phyloP scores from a whole-genome alignment of 139 green algal genomes.

The Picochlorum sp. region DNA sequence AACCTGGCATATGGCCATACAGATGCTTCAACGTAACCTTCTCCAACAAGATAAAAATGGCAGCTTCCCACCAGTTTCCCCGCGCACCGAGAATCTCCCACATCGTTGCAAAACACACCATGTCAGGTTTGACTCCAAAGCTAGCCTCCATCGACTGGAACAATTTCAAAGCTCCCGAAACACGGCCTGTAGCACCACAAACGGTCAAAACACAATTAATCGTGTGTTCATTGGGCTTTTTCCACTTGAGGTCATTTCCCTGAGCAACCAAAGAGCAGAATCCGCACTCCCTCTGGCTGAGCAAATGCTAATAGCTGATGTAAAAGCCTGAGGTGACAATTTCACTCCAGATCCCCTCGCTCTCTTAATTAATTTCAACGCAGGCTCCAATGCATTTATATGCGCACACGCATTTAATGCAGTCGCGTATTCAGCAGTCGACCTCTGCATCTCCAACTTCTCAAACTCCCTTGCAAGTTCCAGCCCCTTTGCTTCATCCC shows the following conservation, averaged over 20 bases:
- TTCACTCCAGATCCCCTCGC: slow-evolving; percentile 4
- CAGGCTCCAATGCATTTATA: slow-evolving; percentile 10
- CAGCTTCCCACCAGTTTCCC: slow-evolving; percentile 11
- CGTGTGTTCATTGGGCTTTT: slow-evolving; percentile 7
- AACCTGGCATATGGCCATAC: neutral
- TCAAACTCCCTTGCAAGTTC: slow-evolving; percentile 12
- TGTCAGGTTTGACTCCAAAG: slow-evolving; percentile 7
- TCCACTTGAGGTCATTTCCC: slow-evolving; percentile 19
- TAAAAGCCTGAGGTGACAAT: slow-evolving; percentile 1
- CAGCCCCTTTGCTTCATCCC: slow-evolving; percentile 10
- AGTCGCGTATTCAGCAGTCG: slow-evolving; percentile 10
- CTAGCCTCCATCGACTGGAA: slow-evolving; percentile 5
- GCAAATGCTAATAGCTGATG: neutral
- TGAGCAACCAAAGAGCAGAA: slow-evolving; percentile 12
- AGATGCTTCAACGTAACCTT: neutral
- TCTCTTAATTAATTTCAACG: slow-evolving; percentile 18
- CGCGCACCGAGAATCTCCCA: slow-evolving; percentile 9
- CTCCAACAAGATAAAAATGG: slow-evolving; percentile 3
- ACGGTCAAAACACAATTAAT: slow-evolving; percentile 6
- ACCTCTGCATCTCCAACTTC: slow-evolving; percentile 6
- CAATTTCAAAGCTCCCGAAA: slow-evolving; percentile 7
- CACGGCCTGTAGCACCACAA: slow-evolving; percentile 8
- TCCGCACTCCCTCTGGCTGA: neutral
- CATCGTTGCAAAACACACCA: slow-evolving; percentile 16
- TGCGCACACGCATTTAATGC: slow-evolving; percentile 21